Conservation (phyloP, 1,284 basidiomycete species). For the Sporisorium graminicola region DNA sequence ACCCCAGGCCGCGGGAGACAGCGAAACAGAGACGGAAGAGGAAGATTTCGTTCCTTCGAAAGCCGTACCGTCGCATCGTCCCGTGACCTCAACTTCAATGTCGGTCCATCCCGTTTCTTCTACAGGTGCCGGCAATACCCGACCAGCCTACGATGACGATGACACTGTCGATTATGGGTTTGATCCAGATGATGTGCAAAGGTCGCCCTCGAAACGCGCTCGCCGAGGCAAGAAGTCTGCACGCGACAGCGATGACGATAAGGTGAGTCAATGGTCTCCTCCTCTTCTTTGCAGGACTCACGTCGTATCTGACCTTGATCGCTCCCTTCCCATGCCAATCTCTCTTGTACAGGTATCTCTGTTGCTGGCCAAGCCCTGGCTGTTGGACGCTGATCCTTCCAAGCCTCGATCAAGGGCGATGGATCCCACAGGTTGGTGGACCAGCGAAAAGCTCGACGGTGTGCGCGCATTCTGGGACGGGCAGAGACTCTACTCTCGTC, state of each 20-base stretch:
- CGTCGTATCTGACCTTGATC: background rate
- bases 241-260: constrained; percentile 24
- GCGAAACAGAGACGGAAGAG: constrained; percentile 43
- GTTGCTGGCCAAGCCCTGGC: constrained; percentile 77
- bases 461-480: constrained; percentile 76
- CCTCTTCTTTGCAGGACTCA: background rate
- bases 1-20: constrained; percentile 1
- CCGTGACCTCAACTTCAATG: background rate
- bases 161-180: constrained; percentile 16
- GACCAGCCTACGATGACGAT: constrained; percentile 14
- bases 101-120: background rate
- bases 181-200: constrained; percentile 20
- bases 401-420: constrained; percentile 48
- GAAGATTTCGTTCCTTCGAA: constrained; percentile 17
- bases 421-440: constrained; percentile 78
- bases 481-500: constrained; percentile 74
- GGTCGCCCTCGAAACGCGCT: constrained; percentile 31
- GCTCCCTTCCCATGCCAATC: background rate
- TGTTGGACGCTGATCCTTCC: constrained; percentile 72
- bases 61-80: background rate
- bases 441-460: constrained; percentile 74
- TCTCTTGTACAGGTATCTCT: constrained; percentile 62
- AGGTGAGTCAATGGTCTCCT: constrained; percentile 11
- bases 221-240: constrained; percentile 16
- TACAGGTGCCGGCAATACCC: background rate